These are phyloP conservation scores for Coniochaeta sp. DNA, from an alignment of 2,329 filamentous ascomycete genomes.

Conservation along the genomic window DNA sequence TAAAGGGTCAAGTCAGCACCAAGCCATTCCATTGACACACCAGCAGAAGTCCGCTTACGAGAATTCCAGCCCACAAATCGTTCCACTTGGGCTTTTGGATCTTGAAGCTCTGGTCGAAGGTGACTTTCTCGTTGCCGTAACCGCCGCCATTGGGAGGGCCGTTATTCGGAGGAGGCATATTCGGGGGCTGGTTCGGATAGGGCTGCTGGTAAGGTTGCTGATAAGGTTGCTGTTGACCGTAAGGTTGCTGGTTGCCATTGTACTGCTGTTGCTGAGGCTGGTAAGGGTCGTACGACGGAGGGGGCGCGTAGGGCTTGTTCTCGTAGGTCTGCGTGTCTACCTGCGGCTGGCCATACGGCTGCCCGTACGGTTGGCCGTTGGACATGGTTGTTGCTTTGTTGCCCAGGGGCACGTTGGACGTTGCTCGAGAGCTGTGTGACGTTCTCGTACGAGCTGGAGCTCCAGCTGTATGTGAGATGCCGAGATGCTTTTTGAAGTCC, in stretches of 20 bases:
- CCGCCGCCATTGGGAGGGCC: background rate
- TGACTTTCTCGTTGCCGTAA: constrained; percentile 34
- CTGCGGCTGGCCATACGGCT: background rate
- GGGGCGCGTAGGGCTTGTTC: background rate
- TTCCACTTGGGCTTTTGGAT: constrained; percentile 81
- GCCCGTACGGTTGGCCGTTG: background rate
- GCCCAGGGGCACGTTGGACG: background rate
- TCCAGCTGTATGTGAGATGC: too few species aligned
- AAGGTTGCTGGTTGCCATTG: too few species aligned
- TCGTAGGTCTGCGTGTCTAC: background rate
- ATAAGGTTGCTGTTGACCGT: background rate
- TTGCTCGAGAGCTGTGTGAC: background rate
- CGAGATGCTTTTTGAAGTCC: too few species aligned
- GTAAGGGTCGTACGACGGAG: background rate
- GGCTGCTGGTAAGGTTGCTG: background rate
- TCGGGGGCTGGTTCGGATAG: background rate
- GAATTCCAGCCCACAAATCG: constrained; percentile 79
- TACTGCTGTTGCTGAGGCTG: background rate
- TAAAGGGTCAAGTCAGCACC: background rate
- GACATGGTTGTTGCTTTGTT: background rate
- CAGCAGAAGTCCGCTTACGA: constrained; percentile 42
- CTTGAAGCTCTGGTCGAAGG: constrained; percentile 77
- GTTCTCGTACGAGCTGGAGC: too few species aligned
- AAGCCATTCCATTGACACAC: background rate
- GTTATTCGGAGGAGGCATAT: background rate